Percentiles rank a stretch among this genome's conserved stretches.
Evolutionary conservation across 2,329 filamentous ascomycete genomes (phyloP).

Genomic region (Aspergillus arachidicola): DNA sequence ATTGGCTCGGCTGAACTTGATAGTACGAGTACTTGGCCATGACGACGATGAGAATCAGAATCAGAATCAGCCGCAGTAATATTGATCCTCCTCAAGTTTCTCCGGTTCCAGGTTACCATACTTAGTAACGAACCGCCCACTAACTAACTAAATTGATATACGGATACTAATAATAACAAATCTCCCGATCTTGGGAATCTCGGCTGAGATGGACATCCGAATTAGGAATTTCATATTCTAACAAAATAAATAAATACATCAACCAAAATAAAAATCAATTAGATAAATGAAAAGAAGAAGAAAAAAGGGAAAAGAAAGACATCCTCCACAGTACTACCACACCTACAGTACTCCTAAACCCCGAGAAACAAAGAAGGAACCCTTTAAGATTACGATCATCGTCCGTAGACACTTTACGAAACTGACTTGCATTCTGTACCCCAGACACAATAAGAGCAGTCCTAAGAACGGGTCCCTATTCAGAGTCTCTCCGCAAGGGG

Average conservation of each 20-base stretch:
- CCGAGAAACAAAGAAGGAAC: not conserved
- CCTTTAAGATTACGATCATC: slow-evolving; percentile 1
- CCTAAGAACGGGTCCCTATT: not conserved
- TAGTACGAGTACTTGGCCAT: no score
- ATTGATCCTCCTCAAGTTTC: not conserved
- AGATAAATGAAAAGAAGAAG: no score
- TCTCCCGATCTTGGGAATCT: not conserved
- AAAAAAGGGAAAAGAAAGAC: not conserved
- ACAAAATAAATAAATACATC: not conserved
- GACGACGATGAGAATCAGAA: no score
- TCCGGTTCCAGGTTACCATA: not conserved
- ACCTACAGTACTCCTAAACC: not conserved
- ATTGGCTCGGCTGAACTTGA: slow-evolving; percentile 6
- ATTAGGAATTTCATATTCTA: not conserved
- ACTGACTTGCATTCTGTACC: slow-evolving; percentile 5
- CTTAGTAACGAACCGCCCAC: not conserved
- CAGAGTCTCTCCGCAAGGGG: not conserved
- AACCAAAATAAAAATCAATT: no score
- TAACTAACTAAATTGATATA: not conserved
- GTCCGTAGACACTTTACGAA: not conserved
- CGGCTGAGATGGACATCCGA: not conserved
- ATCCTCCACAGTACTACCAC: no score
- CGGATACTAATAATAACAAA: not conserved
- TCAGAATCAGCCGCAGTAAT: no score
- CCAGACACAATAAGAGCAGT: not conserved